Evolutionary conservation across 148 eudicot genomes (phyloP).

Genomic region (Silene conica): DNA sequence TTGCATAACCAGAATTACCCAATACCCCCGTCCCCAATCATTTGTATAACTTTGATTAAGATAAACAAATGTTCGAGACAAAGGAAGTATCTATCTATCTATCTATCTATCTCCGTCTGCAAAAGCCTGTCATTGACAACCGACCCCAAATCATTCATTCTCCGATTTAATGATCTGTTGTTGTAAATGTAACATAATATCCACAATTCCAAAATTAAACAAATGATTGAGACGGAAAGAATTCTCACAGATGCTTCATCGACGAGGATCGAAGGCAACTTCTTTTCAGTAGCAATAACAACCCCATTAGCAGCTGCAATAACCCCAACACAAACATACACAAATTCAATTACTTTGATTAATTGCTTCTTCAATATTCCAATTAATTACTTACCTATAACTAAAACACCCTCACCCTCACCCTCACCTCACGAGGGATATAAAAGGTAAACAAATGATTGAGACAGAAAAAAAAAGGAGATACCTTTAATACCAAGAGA

Average conservation of each 20-base stretch:
- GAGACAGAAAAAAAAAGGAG: neutral
- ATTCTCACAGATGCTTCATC: constrained; percentile 82
- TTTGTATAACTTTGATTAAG: no score
- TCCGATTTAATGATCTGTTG: neutral
- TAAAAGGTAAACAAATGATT: neutral
- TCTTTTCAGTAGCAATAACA: constrained; percentile 97
- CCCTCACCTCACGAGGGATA: no score
- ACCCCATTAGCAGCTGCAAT: constrained; percentile 97
- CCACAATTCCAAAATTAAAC: neutral
- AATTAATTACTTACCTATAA: no score
- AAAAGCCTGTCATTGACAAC: neutral
- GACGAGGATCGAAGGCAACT: constrained; percentile 79
- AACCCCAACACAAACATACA: constrained; percentile 2
- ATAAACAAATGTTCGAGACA: neutral
- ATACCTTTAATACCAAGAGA: constrained; percentile 94
- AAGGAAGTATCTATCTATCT: neutral
- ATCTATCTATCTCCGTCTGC: no score
- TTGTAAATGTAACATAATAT: no score
- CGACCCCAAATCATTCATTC: neutral
- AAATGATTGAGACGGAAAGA: no score
- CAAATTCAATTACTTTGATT: no score
- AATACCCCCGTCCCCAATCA: no score
- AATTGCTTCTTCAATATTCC: no score
- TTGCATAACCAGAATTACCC: no score
- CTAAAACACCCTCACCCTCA: no score